phyloP scores from a whole-genome alignment of 75 land plant species.

The Picea glauca region DNA sequence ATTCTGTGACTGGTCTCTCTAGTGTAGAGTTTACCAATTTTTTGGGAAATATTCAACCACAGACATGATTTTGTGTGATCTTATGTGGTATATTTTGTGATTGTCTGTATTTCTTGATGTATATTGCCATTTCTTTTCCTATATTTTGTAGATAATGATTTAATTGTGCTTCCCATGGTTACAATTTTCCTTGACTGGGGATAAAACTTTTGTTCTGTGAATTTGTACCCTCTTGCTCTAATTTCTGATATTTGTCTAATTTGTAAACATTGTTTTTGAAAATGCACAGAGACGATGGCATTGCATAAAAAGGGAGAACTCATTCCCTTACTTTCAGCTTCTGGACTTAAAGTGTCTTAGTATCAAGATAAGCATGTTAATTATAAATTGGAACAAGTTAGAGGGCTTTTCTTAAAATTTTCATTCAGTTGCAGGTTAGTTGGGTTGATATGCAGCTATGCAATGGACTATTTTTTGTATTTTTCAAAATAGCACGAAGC shows the following conservation, averaged over 20 bases:
- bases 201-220: not conserved
- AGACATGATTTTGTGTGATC: not conserved
- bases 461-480: not conserved
- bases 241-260: not conserved
- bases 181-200: not conserved
- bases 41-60: not conserved
- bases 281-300: not conserved
- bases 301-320: constrained; percentile 10
- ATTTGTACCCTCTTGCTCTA: not conserved
- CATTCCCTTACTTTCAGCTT: not conserved
- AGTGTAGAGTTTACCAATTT: too few species aligned
- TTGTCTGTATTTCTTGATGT: not conserved
- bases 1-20: too few species aligned
- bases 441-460: not conserved
- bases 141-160: not conserved
- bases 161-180: not conserved
- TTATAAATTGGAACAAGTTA: not conserved
- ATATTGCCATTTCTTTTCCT: not conserved
- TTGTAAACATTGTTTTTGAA: not conserved
- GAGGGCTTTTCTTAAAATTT: not conserved
- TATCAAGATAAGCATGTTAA: not conserved
- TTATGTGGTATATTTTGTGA: not conserved
- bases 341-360: constrained; percentile 1
- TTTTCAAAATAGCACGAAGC: not conserved
- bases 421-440: not conserved